Evolutionary conservation across 2,329 filamentous ascomycete genomes (phyloP).

Genomic region (Fusarium sp.): DNA sequence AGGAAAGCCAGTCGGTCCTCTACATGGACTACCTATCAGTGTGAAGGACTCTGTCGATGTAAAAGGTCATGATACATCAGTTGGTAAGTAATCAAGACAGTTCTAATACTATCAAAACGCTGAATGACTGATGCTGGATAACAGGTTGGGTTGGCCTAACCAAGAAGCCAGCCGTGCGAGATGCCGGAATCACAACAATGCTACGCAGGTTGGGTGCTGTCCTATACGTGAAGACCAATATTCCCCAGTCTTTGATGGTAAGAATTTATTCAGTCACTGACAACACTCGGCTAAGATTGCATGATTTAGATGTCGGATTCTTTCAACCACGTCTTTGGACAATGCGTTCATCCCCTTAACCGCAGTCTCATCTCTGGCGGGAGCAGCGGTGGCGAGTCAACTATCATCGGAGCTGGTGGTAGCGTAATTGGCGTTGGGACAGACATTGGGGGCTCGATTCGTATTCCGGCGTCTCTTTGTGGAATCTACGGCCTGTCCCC

Average conservation of each 20-base stretch:
- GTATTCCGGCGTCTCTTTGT: slow-evolving; percentile 22
- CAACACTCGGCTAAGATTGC: not conserved
- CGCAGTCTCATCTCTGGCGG: slow-evolving; percentile 27
- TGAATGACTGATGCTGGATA: not conserved
- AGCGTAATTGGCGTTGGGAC: slow-evolving; percentile 22
- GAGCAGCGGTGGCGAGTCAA: slow-evolving; percentile 23
- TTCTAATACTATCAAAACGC: not conserved
- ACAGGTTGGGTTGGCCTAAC: slow-evolving; percentile 62
- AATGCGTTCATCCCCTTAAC: slow-evolving; percentile 23
- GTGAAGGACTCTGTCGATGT: slow-evolving; percentile 73
- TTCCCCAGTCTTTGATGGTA: slow-evolving; percentile 64
- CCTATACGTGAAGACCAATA: slow-evolving; percentile 78
- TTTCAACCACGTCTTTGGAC: slow-evolving; percentile 26
- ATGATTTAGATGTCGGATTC: slow-evolving; percentile 26
- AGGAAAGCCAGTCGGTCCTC: slow-evolving; percentile 66
- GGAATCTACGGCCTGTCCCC: slow-evolving; percentile 27
- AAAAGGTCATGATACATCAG: slow-evolving; percentile 65
- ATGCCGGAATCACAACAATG: slow-evolving; percentile 71
- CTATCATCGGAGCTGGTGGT: slow-evolving; percentile 17
- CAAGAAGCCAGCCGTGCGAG: slow-evolving; percentile 66
- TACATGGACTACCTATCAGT: slow-evolving; percentile 73
- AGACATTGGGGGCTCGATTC: slow-evolving; percentile 26
- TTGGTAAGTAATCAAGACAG: slow-evolving; percentile 61
- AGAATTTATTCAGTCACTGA: not conserved
- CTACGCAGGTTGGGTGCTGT: slow-evolving; percentile 74